A percentile compares a stretch with the other conserved stretches of the same genome.
Conservation (phyloP, 2,329 filamentous ascomycete species). For the Talaromyces sp. region DNA sequence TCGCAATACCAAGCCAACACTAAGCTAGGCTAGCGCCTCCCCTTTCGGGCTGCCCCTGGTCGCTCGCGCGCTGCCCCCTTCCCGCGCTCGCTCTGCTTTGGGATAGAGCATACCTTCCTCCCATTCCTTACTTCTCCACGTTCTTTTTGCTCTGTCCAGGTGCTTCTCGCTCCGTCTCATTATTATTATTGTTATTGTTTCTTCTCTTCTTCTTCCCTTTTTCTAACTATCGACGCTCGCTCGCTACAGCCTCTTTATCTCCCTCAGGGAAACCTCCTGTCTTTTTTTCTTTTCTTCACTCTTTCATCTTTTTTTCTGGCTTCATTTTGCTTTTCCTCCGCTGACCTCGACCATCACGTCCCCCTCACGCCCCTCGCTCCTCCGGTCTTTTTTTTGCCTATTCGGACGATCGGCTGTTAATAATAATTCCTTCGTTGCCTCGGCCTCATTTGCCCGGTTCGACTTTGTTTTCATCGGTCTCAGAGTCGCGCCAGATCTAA, state of each 20-base stretch:
- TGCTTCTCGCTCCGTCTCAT: conserved; percentile 12
- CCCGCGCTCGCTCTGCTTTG: conserved; percentile 8
- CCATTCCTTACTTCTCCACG: conserved; percentile 18
- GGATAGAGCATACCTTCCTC: conserved; percentile 13
- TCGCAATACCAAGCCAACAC: background rate
- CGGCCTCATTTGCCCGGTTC: background rate
- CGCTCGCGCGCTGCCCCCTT: conserved; percentile 4
- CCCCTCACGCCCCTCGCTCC: conserved; percentile 9
- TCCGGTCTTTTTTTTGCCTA: conserved; percentile 6
- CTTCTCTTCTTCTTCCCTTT: background rate
- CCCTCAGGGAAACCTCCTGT: conserved; percentile 9
- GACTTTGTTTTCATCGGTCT: background rate
- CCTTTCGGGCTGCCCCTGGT: conserved; percentile 6
- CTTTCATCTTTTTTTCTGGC: conserved; percentile 5
- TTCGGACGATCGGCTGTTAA: background rate
- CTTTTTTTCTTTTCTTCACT: conserved; percentile 15
- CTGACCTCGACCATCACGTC: conserved; percentile 6
- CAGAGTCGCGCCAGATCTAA: background rate
- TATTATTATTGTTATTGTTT: conserved; percentile 4
- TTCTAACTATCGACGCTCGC: background rate
- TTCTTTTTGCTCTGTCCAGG: conserved; percentile 19
- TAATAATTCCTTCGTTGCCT: background rate
- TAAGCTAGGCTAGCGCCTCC: background rate
- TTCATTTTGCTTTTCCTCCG: background rate
- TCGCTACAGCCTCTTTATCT: background rate